Base-by-base conservation (phyloP, 2,329 filamentous ascomycete genomes). In the Aureobasidium melanogenum region DNA sequence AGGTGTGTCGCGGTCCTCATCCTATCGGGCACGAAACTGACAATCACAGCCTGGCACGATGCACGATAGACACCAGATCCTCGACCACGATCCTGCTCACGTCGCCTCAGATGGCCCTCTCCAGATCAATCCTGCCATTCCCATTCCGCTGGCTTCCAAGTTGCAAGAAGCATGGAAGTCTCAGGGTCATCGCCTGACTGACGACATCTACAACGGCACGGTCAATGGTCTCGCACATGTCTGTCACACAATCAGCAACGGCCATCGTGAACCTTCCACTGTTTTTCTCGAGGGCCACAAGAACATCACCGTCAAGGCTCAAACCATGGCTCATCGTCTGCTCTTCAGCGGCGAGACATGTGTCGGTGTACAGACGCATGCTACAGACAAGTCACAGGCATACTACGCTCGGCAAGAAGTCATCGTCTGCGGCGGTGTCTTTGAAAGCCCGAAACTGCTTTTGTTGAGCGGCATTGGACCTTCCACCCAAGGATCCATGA, bases 381-480 rank as follows among this genome's bases (percentile, higher is more conserved):
- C 28, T 1, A 51, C 32, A 5, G n/a, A 51, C n/a, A 48, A 46
- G 9, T 46, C 52, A 43, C 24, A 57, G 15, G 30, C n/a, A 6
- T 62, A 57, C 22, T 28, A 54, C 34, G 80, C 82, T 39, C 76
- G 70, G 26, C 72, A 72, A 34, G 82, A 84, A 65, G 73, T 77
- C 2, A 76, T 78, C 43, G 61, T 85, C 2, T 75, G 80, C 0
- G 79, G 77, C 1, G 83, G 83, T 7, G 73, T 76, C 2, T 81
- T 80, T 67, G 81, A 82, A 66, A 77, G 79, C 0, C 82, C 82
- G 0, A 80, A 84, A 63, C 69, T 83, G 7, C 72, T 83, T 7
- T 80, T 81, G 72, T 73, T 81, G 4, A 80, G 77, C 44, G 80
- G 81, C 1, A 69, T 78, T 61, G 80, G 80, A 0, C 79, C 79